A percentile compares a stretch with the other conserved stretches of the same genome.
phyloP scores from a whole-genome alignment of 2,329 filamentous ascomycete genomes.

The Bipolaris gigantea region DNA sequence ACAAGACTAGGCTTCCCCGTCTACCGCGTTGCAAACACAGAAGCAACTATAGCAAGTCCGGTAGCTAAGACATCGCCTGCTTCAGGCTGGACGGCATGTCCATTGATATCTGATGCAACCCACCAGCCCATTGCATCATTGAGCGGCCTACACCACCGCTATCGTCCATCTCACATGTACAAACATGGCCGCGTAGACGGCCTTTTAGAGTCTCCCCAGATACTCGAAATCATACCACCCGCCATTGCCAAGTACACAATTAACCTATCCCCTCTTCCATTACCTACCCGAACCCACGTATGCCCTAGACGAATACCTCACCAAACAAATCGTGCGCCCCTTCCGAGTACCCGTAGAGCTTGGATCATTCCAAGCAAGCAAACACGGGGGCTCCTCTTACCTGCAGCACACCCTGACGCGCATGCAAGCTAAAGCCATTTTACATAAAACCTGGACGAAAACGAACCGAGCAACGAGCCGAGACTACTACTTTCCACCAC shows the following conservation, averaged over 20 bases:
- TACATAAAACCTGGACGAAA: constrained; percentile 22
- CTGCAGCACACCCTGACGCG: constrained; percentile 28
- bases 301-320: neutral
- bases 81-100: constrained; percentile 14
- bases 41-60: constrained; percentile 5
- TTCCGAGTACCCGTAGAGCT: constrained; percentile 9
- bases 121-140: constrained; percentile 18
- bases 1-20: constrained; percentile 5
- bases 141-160: constrained; percentile 9
- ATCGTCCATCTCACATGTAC: constrained; percentile 9
- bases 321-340: constrained; percentile 3
- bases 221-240: constrained; percentile 2
- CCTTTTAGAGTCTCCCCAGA: neutral
- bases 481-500: constrained; percentile 27
- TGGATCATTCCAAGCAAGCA: constrained; percentile 4
- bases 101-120: constrained; percentile 16
- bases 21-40: neutral
- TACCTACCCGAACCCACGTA: constrained; percentile 3
- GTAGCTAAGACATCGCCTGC: constrained; percentile 17
- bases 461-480: constrained; percentile 37
- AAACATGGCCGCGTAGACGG: constrained; percentile 9
- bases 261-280: constrained; percentile 11
- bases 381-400: constrained; percentile 13
- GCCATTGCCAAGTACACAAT: constrained; percentile 8
- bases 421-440: constrained; percentile 36